Conservation (phyloP, 192 early-diverging fungal species). For the Gaertneriomyces sp. region DNA sequence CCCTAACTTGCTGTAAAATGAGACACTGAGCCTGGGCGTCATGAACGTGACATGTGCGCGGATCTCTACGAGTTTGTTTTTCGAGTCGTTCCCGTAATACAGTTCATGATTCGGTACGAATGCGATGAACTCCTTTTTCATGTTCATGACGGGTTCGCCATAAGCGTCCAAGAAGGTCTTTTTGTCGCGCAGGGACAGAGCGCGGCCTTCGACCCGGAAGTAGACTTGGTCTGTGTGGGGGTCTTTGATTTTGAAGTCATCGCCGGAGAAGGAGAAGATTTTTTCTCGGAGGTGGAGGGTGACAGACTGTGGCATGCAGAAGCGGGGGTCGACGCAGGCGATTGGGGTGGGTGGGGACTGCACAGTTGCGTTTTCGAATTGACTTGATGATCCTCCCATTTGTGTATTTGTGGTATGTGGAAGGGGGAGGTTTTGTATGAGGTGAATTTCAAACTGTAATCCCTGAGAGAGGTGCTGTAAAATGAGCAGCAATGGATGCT, state of each 20-base stretch:
- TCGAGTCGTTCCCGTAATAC: conserved; percentile 2
- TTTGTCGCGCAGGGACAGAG: conserved; percentile 10
- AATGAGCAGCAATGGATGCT: too few relatives aligned
- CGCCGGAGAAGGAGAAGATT: conserved; percentile 18
- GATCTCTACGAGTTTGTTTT: conserved; percentile 10
- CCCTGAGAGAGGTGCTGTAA: too few relatives aligned
- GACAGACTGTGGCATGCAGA: conserved; percentile 1
- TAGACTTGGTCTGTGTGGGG: conserved; percentile 11
- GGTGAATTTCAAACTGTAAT: too few relatives aligned
- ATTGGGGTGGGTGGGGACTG: background rate
- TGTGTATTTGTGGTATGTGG: background rate
- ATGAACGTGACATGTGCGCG: background rate
- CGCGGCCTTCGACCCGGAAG: conserved; percentile 12
- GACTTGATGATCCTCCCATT: background rate
- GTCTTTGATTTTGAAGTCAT: conserved; percentile 27
- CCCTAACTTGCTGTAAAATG: background rate
- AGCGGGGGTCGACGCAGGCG: conserved; percentile 11
- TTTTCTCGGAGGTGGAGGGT: conserved; percentile 23
- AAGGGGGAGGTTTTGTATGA: too few relatives aligned
- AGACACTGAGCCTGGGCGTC: conserved; percentile 1
- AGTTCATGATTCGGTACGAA: background rate
- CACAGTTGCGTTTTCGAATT: background rate
- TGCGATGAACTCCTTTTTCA: conserved; percentile 10
- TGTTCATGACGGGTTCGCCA: conserved; percentile 20
- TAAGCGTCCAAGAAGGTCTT: conserved; percentile 25